Base-by-base conservation (phyloP, 805 yeast genomes). In the Starmerella stigmatis region DNA sequence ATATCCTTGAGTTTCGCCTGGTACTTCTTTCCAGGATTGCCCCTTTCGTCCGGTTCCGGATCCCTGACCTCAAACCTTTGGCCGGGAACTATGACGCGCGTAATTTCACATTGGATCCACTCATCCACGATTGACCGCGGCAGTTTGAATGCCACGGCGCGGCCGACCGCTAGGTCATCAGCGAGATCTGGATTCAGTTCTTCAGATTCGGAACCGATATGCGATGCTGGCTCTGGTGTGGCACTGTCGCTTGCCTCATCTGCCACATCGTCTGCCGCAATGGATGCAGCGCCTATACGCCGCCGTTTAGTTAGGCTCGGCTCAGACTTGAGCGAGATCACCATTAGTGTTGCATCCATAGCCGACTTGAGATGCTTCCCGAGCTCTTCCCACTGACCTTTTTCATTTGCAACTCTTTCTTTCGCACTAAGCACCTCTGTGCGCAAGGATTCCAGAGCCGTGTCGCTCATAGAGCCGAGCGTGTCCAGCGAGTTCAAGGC, bases 71-170 rank as follows among this genome's bases (percentile, higher is more conserved):
- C 97, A 60, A 80, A 86, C 47, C 75, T 71, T 1, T 69, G 66
- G 1, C 92, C 89, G 53, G 85, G 94, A 1, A 76, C 75, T n/a
- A 77, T 64, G 3, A 89, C 77, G 53, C 75, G 78, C 22, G 79
- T 74, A 13, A 92, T 94, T 57, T 82, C 86, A 66, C 98, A 92
- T 61, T 85, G 95, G 55, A 92, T 86, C 98, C 98, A 92, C 60
- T 89, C 97, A 12, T 75, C 74, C 41, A 81, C 88, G n/a, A 75
- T 71, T 38, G 79, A 81, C 31, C 81, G 71, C 55, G 65, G 61
- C 20, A 86, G 73, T 59, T 80, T 79, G 66, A 80, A 89, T 1
- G 96, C 97, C 0, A 92, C 96, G 55, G 84, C 94, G 0, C 92
- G 74, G 1, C 89, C 88, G 1, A 81, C 65, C 2, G 59, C 53